Conservation (phyloP, 768 basidiomycete genomes). For the Gloeostereum incarnatum region DNA sequence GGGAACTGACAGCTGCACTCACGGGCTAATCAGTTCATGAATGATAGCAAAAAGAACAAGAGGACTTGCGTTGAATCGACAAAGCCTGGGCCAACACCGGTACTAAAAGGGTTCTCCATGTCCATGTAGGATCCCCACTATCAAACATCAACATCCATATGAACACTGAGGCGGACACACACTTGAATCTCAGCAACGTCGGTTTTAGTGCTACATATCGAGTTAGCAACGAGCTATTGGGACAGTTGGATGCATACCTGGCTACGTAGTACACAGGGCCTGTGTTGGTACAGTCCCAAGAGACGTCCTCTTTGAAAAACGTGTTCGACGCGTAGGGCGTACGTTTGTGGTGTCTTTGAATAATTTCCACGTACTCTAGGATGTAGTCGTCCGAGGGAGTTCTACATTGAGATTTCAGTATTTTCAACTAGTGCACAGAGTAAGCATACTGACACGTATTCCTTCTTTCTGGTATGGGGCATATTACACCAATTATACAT, state of each 20-base stretch:
- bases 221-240: background rate
- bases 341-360: slow-evolving; percentile 45
- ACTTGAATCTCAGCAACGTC: slow-evolving; percentile 5
- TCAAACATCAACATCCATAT: background rate
- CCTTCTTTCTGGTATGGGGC: slow-evolving; percentile 36
- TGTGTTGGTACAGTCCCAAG: slow-evolving; percentile 32
- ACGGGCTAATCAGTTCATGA: slow-evolving; percentile 1
- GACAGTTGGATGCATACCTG: slow-evolving; percentile 6
- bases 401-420: slow-evolving; percentile 12
- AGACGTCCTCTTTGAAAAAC: slow-evolving; percentile 36
- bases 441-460: slow-evolving; percentile 30
- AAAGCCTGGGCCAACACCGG: slow-evolving; percentile 32
- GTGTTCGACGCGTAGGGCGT: slow-evolving; percentile 42
- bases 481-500: slow-evolving; percentile 47
- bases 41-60: background rate
- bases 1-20: slow-evolving; percentile 35
- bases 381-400: slow-evolving; percentile 23
- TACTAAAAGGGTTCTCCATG: slow-evolving; percentile 31
- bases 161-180: background rate
- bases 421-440: background rate
- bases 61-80: slow-evolving; percentile 9
- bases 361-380: slow-evolving; percentile 39
- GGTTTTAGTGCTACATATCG: background rate
- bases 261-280: slow-evolving; percentile 23
- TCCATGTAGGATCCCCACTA: slow-evolving; percentile 34